A percentile compares a stretch with the other conserved stretches of the same genome.
Conservation (phyloP, 441 rosid species). For the Bocquillonia castaneifolia region DNA sequence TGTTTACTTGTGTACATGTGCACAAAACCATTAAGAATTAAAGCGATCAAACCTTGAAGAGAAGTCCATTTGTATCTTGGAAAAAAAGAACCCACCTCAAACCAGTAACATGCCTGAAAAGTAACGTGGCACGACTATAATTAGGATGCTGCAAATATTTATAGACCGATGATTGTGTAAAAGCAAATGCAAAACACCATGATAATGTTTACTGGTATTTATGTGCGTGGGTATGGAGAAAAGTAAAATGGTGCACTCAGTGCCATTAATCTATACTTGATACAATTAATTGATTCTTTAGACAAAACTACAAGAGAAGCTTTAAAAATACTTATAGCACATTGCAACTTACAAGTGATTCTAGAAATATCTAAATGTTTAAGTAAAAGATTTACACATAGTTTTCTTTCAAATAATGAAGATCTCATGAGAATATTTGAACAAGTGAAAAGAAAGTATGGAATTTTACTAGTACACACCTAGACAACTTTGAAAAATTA, state of each 20-base stretch:
- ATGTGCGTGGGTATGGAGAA: background rate
- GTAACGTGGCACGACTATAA: constrained; percentile 12
- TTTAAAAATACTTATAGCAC: background rate
- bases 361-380: background rate
- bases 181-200: constrained; percentile 6
- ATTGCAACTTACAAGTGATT: background rate
- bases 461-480: background rate
- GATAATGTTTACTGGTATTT: background rate
- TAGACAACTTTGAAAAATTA: constrained; percentile 17
- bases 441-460: background rate
- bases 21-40: constrained; percentile 1
- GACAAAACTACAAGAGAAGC: background rate
- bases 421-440: background rate
- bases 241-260: background rate
- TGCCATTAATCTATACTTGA: background rate
- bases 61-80: constrained; percentile 98
- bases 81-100: constrained; percentile 88
- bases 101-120: constrained; percentile 68
- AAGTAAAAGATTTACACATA: background rate
- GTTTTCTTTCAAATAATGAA: constrained; percentile 1
- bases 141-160: background rate
- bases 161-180: constrained; percentile 12
- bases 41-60: constrained; percentile 65
- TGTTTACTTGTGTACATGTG: background rate
- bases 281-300: background rate